Base-by-base conservation (phyloP, 2,329 filamentous ascomycete species). In the Clarireedia paspali region DNA sequence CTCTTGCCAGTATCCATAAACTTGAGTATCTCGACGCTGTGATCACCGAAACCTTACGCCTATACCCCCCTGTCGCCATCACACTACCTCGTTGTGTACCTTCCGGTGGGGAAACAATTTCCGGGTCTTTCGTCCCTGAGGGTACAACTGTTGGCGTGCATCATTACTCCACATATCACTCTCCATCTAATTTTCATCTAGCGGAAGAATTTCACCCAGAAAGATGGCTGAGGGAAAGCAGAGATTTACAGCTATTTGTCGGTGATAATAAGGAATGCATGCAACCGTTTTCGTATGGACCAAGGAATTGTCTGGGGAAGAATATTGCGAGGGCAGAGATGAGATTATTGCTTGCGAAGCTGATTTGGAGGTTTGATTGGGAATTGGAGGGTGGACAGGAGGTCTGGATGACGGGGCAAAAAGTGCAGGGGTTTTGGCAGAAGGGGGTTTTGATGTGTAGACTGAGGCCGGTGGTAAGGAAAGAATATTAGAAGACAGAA, bases 31-130 rank as follows among this genome's bases (percentile, higher is more conserved):
- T 77, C 60, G 60, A 69, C 4, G 75, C 74, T 1, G 68, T 68
- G 17, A 59, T 77, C 4, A 64, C 75, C 1, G 76, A 78, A 62
- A 63, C 66, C 0, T 62, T 79, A 27, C 68, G 76, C 9, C 58
- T 74, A 9, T 75, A 72, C 50, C 72, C 74, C 4, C 61, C 62
- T 17, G 27, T 61, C 3, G 56, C 59, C n/a, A 51, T 47, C 24
- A 55, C 47, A 4, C 45, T 65, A 27, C 50, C 58, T 15, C 40
- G 64, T 23, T n/a, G 45, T 9, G 58, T 62, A 30, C 60, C 61
- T 20, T 50, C 45, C n/a, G 63, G 59, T 7, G 63, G 64, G 3
- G 55, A 52, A 6, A 54, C 50, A 9, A 55, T 66, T n/a, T 53
- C 53, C 17, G 64, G 57, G 30, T 44, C 9, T n/a, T 49, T 38